Base-by-base conservation (phyloP, 176 grass and related monocot species). In the Bromus sterilis region DNA sequence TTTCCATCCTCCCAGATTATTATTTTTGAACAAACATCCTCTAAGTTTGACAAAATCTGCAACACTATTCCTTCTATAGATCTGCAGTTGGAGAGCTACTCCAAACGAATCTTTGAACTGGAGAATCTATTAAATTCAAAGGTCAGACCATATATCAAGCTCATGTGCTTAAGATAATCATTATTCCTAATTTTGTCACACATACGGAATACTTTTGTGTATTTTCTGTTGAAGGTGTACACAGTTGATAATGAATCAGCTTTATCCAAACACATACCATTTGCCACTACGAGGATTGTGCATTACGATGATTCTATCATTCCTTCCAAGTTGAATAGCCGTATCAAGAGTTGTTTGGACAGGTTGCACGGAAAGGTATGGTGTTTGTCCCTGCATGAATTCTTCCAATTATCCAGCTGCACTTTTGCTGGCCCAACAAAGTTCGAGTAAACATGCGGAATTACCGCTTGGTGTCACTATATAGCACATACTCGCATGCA, bases 51-150 rank as follows among this genome's bases (percentile, higher is more conserved):
- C 9, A 39, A 81, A 69, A 25, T 80, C 39, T 49, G n/a, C 25
- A 63, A 35, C 5, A 6, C 34, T 57, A 11, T 71, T 72, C 53
- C 46, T 77, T 81, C 8, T 64, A 35, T 73, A 93, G 87, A 10
- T 78, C 75, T 80, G 59, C 34, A 79, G 9, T 11, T 9, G 31
- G 33, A 3, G 9, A 32, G 76, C 29, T 97, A 82, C 33, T 66
- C 61, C 0, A 64, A 61, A 39, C 24, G 91, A 57, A 91, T 97
- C 74, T 74, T 16, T n/a, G 48, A 89, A 51, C 87, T 93, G 0
- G 89, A 93, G 84, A 89, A 74, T 44, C 83, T 97, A 44, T 84
- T 97, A 91, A 83, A 97, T 66, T 83, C 94, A 6, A 97, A 97
- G 89, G 94, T 97, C 53, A 75, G 71, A 32, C 2, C 11, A 81